Evolutionary conservation across 2,329 filamentous ascomycete species (phyloP).

Genomic region (Tolypocladium inflatum): DNA sequence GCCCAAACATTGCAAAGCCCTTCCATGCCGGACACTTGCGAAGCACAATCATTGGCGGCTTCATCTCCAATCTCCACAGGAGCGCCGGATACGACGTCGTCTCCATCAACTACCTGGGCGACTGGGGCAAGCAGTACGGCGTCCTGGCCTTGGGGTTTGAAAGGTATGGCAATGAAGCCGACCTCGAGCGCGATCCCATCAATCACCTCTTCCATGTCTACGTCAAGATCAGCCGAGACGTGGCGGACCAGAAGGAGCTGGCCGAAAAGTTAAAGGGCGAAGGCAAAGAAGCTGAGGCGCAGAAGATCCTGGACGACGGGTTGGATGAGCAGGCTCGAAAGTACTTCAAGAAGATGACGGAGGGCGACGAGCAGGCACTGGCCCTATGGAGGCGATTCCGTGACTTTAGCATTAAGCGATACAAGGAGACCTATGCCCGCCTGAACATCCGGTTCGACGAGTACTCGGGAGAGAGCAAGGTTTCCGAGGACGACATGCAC

Average conservation of each 20-base stretch:
- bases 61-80: constrained; percentile 56
- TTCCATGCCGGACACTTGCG: constrained; percentile 61
- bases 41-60: constrained; percentile 62
- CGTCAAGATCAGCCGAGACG: constrained; percentile 53
- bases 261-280: constrained; percentile 36
- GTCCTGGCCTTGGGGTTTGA: constrained; percentile 58
- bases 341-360: constrained; percentile 51
- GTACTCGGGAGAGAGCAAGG: constrained; percentile 65
- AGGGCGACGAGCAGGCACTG: constrained; percentile 42
- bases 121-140: constrained; percentile 63
- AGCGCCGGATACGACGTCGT: constrained; percentile 58
- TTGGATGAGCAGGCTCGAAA: constrained; percentile 40
- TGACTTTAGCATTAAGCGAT: constrained; percentile 37
- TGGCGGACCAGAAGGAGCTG: constrained; percentile 51
- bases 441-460: constrained; percentile 65
- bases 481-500: constrained; percentile 57
- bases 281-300: constrained; percentile 26
- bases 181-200: constrained; percentile 54
- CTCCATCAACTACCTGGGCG: constrained; percentile 63
- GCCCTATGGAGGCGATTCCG: constrained; percentile 45
- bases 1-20: constrained; percentile 65
- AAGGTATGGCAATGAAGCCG: constrained; percentile 55
- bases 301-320: constrained; percentile 24
- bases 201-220: constrained; percentile 61
- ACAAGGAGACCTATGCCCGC: constrained; percentile 51